These are phyloP conservation scores for Trichoderma brevicompactum DNA, from an alignment of 2,329 filamentous ascomycete genomes.

Conservation along the genomic window DNA sequence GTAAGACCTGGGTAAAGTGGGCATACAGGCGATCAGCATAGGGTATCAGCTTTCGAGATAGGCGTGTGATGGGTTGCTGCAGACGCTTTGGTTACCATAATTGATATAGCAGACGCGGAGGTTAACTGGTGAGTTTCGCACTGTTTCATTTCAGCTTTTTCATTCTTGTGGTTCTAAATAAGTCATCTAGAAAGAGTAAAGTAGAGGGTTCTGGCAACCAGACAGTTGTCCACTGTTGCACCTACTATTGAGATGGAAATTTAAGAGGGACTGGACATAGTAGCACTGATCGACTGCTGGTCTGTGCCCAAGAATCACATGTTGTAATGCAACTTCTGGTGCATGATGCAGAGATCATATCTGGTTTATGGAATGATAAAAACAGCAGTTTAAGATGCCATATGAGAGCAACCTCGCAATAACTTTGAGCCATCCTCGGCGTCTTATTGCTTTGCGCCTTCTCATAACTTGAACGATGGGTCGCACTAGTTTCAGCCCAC, in stretches of 20 bases:
- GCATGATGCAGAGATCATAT: too few species aligned
- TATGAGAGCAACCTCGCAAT: neutral
- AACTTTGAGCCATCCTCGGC: neutral
- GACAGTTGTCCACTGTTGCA: too few species aligned
- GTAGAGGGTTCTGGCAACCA: too few species aligned
- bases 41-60: neutral
- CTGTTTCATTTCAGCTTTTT: neutral
- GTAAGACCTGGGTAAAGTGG: neutral
- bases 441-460: neutral
- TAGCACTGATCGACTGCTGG: too few species aligned
- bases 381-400: too few species aligned
- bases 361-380: too few species aligned
- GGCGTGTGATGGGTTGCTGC: neutral
- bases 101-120: neutral
- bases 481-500: neutral
- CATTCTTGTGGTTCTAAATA: neutral
- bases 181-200: too few species aligned
- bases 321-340: too few species aligned
- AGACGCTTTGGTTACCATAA: neutral
- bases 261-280: too few species aligned
- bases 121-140: neutral
- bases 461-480: neutral
- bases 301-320: too few species aligned
- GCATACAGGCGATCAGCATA: neutral
- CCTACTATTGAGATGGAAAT: too few species aligned